phyloP scores from a whole-genome alignment of 2,329 filamentous ascomycete species.

The Clarireedia hainanense region DNA sequence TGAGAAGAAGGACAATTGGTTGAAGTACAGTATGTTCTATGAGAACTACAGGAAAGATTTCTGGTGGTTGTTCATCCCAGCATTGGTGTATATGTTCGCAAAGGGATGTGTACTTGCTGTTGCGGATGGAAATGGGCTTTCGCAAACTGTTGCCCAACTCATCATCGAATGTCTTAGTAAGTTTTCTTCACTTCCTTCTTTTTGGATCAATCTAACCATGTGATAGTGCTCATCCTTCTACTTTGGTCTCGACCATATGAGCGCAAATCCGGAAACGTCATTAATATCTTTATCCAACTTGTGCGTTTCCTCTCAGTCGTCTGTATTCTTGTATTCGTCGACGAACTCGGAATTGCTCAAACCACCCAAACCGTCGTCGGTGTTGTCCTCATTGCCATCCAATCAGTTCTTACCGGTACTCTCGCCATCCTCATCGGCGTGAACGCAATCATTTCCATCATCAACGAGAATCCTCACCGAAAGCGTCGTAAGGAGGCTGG shows the following conservation, averaged over 20 bases:
- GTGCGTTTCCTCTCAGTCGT: slow-evolving; percentile 82
- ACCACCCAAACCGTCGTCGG: slow-evolving; percentile 93
- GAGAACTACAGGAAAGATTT: slow-evolving; percentile 89
- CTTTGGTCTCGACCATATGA: slow-evolving; percentile 83
- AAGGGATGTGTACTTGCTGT: slow-evolving; percentile 82
- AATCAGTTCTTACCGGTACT: slow-evolving; percentile 73
- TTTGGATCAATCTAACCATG: not conserved
- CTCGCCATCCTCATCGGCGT: slow-evolving; percentile 82
- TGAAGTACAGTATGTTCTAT: slow-evolving; percentile 96
- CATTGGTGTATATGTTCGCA: slow-evolving; percentile 82
- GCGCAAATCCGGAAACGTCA: slow-evolving; percentile 78
- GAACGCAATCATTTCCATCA: slow-evolving; percentile 77
- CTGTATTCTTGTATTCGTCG: slow-evolving; percentile 88
- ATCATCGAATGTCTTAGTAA: slow-evolving; percentile 61
- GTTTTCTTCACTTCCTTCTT: not conserved
- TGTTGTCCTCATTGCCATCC: slow-evolving; percentile 86
- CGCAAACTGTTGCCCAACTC: slow-evolving; percentile 73
- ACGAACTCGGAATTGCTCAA: slow-evolving; percentile 81
- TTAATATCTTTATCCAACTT: slow-evolving; percentile 87
- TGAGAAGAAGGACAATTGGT: slow-evolving; percentile 83
- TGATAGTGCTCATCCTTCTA: slow-evolving; percentile 61
- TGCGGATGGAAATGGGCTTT: slow-evolving; percentile 75
- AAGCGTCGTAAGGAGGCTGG: slow-evolving; percentile 83
- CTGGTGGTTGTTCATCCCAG: slow-evolving; percentile 95
- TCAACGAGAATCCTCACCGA: slow-evolving; percentile 83